Conservation (phyloP, 495 filamentous ascomycete species). For the Aspergillus egyptiacus region DNA sequence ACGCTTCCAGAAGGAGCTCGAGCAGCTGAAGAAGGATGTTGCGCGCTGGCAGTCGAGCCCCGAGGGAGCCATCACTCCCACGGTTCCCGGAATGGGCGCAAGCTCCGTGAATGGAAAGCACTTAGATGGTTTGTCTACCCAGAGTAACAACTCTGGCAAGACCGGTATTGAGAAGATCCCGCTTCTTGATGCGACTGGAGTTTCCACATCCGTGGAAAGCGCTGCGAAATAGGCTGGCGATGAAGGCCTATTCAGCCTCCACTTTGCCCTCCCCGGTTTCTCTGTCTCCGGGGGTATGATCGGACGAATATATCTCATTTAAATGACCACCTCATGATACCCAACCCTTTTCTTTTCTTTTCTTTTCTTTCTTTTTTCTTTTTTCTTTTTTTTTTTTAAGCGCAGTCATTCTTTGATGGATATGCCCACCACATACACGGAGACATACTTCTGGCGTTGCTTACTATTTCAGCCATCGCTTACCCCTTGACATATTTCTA, state of each 20-base stretch:
- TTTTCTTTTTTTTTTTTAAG: constrained; percentile 7
- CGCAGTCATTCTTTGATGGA: not conserved
- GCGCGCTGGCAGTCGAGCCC: constrained; percentile 72
- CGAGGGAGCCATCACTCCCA: constrained; percentile 31
- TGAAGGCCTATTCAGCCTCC: not conserved
- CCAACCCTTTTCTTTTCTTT: constrained; percentile 14
- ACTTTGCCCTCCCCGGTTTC: not conserved
- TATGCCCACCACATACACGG: not conserved
- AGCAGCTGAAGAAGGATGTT: constrained; percentile 82
- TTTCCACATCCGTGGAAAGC: constrained; percentile 24
- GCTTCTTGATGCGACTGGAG: constrained; percentile 30
- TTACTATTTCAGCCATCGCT: not conserved
- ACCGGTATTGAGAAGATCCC: constrained; percentile 38
- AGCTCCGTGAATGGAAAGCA: constrained; percentile 13
- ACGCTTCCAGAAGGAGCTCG: constrained; percentile 92
- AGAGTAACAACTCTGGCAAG: constrained; percentile 24
- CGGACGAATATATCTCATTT: constrained; percentile 8
- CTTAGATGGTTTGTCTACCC: constrained; percentile 6
- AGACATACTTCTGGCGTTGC: not conserved
- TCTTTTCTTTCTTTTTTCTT: not conserved
- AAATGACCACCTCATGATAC: constrained; percentile 17
- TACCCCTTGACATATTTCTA: too few species aligned
- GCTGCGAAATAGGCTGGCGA: not conserved
- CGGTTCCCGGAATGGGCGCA: constrained; percentile 21
- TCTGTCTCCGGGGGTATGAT: constrained; percentile 1